Evolutionary conservation across 2,329 filamentous ascomycete species (phyloP).

Genomic region (Ceratocystis variospora): DNA sequence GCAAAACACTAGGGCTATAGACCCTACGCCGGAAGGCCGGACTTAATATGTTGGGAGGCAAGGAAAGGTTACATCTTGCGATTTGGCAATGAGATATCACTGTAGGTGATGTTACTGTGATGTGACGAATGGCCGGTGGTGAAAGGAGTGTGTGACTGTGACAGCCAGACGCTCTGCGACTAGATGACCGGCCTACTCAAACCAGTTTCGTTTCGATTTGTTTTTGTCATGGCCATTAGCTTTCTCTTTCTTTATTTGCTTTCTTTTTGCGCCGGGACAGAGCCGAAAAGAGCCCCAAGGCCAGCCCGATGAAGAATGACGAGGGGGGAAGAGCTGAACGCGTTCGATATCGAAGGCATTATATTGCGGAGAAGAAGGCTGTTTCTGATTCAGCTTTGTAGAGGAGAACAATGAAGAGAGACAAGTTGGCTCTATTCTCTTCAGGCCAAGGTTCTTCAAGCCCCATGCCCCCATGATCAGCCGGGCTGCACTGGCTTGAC

Average conservation of each 20-base stretch:
- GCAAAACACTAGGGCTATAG: background rate
- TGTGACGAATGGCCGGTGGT: too few species aligned
- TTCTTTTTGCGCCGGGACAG: background rate
- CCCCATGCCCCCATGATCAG: background rate
- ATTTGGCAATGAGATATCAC: too few species aligned
- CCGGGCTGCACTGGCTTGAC: background rate
- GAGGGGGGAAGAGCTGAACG: too few species aligned
- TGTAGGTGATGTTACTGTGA: too few species aligned
- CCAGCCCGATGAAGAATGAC: too few species aligned
- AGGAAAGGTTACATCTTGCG: too few species aligned
- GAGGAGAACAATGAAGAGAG: background rate
- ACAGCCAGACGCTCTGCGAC: background rate
- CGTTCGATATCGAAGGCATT: background rate
- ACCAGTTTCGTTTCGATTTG: background rate
- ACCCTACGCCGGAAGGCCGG: background rate
- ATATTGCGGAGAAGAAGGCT: slow-evolving; percentile 4
- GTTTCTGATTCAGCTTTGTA: background rate
- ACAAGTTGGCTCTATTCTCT: too few species aligned
- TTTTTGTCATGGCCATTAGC: background rate
- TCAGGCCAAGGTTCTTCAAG: background rate
- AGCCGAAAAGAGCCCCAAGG: background rate
- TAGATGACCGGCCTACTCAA: background rate
- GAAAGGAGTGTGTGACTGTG: background rate
- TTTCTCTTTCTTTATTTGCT: background rate
- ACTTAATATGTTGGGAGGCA: too few species aligned